Conservation (phyloP, 139 green algal species). For the Gonium pectorale region DNA sequence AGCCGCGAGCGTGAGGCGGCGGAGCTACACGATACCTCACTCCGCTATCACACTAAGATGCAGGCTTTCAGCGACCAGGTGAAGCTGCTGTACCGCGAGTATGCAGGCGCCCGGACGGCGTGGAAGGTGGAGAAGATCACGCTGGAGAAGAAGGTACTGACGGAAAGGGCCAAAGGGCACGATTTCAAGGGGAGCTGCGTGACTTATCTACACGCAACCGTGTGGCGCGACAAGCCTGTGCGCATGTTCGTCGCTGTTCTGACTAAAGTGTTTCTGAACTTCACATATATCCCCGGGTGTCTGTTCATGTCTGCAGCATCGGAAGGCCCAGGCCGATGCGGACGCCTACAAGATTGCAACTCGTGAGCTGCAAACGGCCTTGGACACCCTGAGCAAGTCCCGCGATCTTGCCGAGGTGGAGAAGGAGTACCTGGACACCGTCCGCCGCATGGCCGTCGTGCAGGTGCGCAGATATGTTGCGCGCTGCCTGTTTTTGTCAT, state of each 20-base stretch:
- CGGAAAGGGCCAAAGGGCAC: too few species aligned
- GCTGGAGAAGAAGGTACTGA: constrained; percentile 60
- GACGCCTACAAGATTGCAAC: constrained; percentile 55
- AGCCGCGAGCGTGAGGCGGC: constrained; percentile 60
- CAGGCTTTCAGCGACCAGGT: constrained; percentile 62
- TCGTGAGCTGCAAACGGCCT: constrained; percentile 47
- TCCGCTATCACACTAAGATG: constrained; percentile 60
- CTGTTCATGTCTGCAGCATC: constrained; percentile 33
- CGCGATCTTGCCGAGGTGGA: constrained; percentile 47
- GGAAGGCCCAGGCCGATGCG: constrained; percentile 54
- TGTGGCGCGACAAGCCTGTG: too few species aligned
- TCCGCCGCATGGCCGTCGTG: constrained; percentile 69
- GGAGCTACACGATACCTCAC: constrained; percentile 57
- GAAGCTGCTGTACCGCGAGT: constrained; percentile 70
- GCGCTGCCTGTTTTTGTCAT: too few species aligned
- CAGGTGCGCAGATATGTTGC: constrained; percentile 48
- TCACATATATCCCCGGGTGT: neutral
- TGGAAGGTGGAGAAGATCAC: constrained; percentile 61
- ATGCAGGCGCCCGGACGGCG: constrained; percentile 40
- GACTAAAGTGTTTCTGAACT: too few species aligned
- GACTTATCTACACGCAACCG: too few species aligned
- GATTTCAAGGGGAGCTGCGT: too few species aligned
- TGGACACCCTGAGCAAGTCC: constrained; percentile 49
- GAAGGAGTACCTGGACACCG: constrained; percentile 65
- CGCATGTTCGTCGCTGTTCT: too few species aligned